These are phyloP conservation scores for Kwoniella sp. DNA, from an alignment of 768 basidiomycete species.

Conservation along the genomic window DNA sequence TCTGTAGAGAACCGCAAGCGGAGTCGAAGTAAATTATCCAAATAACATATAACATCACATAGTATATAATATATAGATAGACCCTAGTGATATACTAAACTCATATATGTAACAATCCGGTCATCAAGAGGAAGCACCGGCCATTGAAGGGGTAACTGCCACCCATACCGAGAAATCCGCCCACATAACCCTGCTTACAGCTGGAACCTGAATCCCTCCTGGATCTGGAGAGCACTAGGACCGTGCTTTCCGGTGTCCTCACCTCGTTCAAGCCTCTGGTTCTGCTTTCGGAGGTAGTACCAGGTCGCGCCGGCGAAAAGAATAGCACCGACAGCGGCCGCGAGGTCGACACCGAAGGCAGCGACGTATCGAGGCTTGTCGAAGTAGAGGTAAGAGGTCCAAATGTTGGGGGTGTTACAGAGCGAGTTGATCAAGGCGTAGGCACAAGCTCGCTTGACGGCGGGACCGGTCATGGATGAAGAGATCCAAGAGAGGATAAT, in stretches of 20 bases:
- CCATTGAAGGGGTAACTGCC: no score
- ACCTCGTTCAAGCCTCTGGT: slow-evolving; percentile 47
- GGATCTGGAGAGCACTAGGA: slow-evolving; percentile 45
- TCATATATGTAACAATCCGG: no score
- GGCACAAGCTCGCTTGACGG: slow-evolving; percentile 51
- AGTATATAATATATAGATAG: not conserved
- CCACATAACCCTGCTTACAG: slow-evolving; percentile 24
- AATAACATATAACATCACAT: not conserved
- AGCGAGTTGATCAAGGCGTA: slow-evolving; percentile 50
- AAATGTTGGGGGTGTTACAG: slow-evolving; percentile 49
- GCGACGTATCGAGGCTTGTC: slow-evolving; percentile 47
- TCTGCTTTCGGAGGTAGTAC: slow-evolving; percentile 48
- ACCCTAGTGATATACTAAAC: not conserved
- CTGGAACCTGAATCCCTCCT: slow-evolving; percentile 50
- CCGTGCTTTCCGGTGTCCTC: slow-evolving; percentile 41
- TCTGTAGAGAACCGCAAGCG: no score
- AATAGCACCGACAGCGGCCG: slow-evolving; percentile 44
- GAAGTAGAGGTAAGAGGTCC: slow-evolving; percentile 54
- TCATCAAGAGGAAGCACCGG: no score
- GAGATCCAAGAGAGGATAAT: slow-evolving; percentile 53
- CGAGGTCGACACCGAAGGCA: slow-evolving; percentile 53
- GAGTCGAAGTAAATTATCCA: not conserved
- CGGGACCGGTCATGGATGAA: slow-evolving; percentile 41
- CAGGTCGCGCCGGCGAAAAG: slow-evolving; percentile 33
- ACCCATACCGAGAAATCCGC: not conserved